Percentiles rank a stretch among this genome's conserved stretches.
phyloP scores from a whole-genome alignment of 148 eudicot species.

The Chenopodium suecicum region DNA sequence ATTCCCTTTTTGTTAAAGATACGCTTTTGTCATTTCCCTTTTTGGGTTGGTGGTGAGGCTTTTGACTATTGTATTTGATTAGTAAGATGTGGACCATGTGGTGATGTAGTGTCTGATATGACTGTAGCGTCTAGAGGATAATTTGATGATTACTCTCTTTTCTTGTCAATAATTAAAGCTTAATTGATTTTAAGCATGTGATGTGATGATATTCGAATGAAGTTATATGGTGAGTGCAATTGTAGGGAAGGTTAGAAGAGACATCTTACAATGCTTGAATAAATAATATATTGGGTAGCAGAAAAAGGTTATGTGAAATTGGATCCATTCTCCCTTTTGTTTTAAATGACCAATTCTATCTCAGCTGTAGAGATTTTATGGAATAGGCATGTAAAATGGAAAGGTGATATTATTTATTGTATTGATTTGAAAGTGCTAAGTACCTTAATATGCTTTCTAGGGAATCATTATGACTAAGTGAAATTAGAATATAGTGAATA shows the following conservation, averaged over 20 bases:
- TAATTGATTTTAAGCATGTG: background rate
- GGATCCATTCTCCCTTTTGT: background rate
- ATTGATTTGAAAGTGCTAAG: background rate
- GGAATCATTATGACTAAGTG: background rate
- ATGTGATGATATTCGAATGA: background rate
- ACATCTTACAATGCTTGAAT: background rate
- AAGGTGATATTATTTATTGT: background rate
- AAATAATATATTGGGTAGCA: background rate
- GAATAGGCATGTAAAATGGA: background rate
- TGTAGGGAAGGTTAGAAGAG: background rate
- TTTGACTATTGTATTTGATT: too few species aligned
- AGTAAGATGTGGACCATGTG: too few species aligned
- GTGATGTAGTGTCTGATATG: too few species aligned
- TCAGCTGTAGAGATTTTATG: background rate
- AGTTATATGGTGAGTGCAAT: background rate
- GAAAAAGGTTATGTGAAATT: background rate
- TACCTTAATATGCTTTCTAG: background rate
- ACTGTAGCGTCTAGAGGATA: too few species aligned
- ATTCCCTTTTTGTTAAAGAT: too few species aligned
- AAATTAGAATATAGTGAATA: background rate
- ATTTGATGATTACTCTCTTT: too few species aligned
- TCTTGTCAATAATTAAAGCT: too few species aligned
- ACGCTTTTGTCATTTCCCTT: too few species aligned
- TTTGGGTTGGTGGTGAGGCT: too few species aligned
- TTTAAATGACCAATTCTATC: background rate